Base-by-base conservation (phyloP, 1,139 yeast genomes). In the Kluyveromyces sp. region DNA sequence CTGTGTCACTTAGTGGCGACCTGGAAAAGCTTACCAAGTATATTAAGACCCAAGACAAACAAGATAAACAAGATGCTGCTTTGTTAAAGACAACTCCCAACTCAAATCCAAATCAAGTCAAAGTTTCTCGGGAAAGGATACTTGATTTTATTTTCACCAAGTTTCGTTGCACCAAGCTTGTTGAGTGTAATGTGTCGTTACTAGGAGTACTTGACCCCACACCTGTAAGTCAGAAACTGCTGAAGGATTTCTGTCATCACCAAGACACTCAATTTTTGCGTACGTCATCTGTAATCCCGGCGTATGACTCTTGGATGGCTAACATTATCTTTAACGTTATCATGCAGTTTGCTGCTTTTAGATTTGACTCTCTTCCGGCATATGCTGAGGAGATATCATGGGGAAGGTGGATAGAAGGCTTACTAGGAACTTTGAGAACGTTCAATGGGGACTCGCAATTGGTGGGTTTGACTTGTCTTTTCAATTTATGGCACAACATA, bases 261-360 rank as follows among this genome's bases (percentile, higher is more conserved):
- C 57, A 53, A 38, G 41, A 38, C 20, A 28, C 13, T 9, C 29
- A 17, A 29, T 20, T 38, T 16, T 43, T 61, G n/a, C 40, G 46
- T 26, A 45, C 44, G 7, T 47, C 58, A 11, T 47, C 51, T 2
- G 51, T 41, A 17, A 50, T 56, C 11, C 50, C 63, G n/a, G 61
- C 64, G n/a, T 54, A 60, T 42, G 63, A 61, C 42, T 48, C 47
- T 13, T 41, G 43, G 31, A 36, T 52, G 28, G 59, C 62, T 1
- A 58, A 55, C 35, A 46, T 60, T 20, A 42, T 60, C n/a, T 60
- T 51, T 41, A 59, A 61, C 40, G 56, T 58, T 40, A 32, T 58
- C 6, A 39, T 61, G 6, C 56, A 54, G 30, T 51, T 48, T 36
- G 47, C 57, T 13, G 31, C 53, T 11, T 52, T 54, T 18, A 53